Conservation (phyloP, 2,329 filamentous ascomycete genomes). For the Ceratocystiopsis minuta region DNA sequence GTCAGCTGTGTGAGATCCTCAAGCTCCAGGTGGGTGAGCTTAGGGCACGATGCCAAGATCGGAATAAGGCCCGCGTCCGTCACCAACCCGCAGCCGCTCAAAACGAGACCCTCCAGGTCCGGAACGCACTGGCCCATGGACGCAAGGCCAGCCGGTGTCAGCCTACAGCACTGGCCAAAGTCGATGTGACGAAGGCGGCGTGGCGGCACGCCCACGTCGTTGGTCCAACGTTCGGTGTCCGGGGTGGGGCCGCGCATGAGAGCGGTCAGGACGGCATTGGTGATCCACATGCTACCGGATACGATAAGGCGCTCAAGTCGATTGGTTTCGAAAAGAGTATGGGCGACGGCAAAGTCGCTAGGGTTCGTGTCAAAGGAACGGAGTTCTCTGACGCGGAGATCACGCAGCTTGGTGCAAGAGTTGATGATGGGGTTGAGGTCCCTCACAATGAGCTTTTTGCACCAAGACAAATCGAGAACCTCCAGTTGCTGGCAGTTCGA, state of each 20-base stretch:
- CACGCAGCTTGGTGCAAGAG: slow-evolving; percentile 53
- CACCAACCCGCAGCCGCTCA: slow-evolving; percentile 59
- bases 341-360: slow-evolving; percentile 47
- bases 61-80: slow-evolving; percentile 55
- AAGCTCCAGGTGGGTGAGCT: slow-evolving; percentile 70
- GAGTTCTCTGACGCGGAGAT: slow-evolving; percentile 69
- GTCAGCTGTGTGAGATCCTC: slow-evolving; percentile 69
- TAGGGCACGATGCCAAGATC: slow-evolving; percentile 56
- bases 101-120: slow-evolving; percentile 61
- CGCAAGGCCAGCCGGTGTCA: slow-evolving; percentile 58
- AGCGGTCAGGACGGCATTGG: slow-evolving; percentile 51
- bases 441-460: slow-evolving; percentile 61
- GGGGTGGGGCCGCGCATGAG: slow-evolving; percentile 63
- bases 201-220: slow-evolving; percentile 55
- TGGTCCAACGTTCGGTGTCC: slow-evolving; percentile 65
- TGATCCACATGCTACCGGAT: slow-evolving; percentile 62
- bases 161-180: slow-evolving; percentile 55
- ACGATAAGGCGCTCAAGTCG: slow-evolving; percentile 67
- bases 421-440: slow-evolving; percentile 58
- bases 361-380: slow-evolving; percentile 44
- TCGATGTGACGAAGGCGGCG: slow-evolving; percentile 72
- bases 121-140: slow-evolving; percentile 59
- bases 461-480: slow-evolving; percentile 82
- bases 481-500: slow-evolving; percentile 68
- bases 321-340: slow-evolving; percentile 62